Evolutionary conservation across 345 rosid genomes (phyloP), one percentile per base, ranked within the genome.

Genomic region (Psidium guajava): DNA sequence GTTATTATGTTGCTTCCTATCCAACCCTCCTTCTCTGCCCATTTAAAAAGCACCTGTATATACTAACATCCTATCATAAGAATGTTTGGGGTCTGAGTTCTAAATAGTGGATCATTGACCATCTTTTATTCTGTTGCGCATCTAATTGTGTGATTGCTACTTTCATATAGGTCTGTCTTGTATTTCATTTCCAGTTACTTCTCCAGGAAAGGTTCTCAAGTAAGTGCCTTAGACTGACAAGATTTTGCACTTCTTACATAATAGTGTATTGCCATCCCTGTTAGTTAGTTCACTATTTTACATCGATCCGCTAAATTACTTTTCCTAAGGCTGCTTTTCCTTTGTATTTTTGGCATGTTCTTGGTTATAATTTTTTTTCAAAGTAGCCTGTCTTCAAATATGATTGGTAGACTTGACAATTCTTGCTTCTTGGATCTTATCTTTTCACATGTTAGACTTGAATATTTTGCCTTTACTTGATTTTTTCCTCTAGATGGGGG

Each of bases 151-250:
- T 51, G 42, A 51, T 51, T 51, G 56, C 57, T 49, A 51, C 40
- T 47, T 27, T 82, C 83, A 50, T 82, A 51, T 27, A 47, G 99
- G 96, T 91, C 95, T 86, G 90, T 91, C 88, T 87, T 97, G 90
- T 97, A 92, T 92, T 95, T 97, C 93, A 91, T 93, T 83, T 93
- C 91, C 25, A 88, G 94, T 86, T 97, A 94, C 90, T 95, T 94
- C 92, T 93, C 98, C 82, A 91, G 91, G 83, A 95, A 92, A 90
- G 95, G 93, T 86, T 93, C 95, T 89, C 98, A 97, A 89, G 98
- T 93, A 91, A 94, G 93, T 92, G 51, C 74, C 74, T 87, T 86
- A 47, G 21, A n/a, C 55, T 85, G 73, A 51, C 85, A 73, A 73
- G 51, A 24, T 85, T 53, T 85, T 52, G 47, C 52, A 58, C 49